These are phyloP conservation scores for Yamadazyma sp. DNA, from an alignment of 1,139 yeast species.

Conservation along the genomic window DNA sequence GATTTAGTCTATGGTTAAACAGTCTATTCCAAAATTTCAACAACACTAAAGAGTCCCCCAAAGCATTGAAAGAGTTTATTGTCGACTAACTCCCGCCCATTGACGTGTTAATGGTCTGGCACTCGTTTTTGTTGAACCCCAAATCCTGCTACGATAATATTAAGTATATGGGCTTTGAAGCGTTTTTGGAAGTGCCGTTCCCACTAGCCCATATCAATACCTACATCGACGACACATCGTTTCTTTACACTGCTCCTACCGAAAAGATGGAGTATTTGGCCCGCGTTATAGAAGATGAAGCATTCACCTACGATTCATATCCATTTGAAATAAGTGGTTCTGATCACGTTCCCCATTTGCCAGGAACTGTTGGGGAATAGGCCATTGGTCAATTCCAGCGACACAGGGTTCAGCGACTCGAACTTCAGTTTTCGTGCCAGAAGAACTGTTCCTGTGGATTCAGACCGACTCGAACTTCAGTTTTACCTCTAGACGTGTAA, in stretches of 20 bases:
- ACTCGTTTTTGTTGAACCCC: constrained; percentile 21
- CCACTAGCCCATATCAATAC: constrained; percentile 16
- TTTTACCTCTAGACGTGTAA: no score
- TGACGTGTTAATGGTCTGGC: constrained; percentile 43
- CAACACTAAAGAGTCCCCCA: not conserved
- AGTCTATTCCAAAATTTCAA: not conserved
- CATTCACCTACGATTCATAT: constrained; percentile 8
- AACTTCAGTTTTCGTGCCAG: constrained; percentile 11
- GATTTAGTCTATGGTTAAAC: constrained; percentile 2
- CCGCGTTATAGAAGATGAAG: constrained; percentile 1
- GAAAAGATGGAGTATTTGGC: not conserved
- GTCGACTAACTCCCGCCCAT: not conserved
- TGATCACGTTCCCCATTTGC: constrained; percentile 19
- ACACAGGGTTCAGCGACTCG: constrained; percentile 24
- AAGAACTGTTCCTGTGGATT: constrained; percentile 9
- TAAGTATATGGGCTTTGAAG: constrained; percentile 20
- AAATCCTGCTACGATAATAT: constrained; percentile 28
- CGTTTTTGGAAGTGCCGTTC: constrained; percentile 24
- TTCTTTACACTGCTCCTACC: constrained; percentile 4
- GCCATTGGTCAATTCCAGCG: constrained; percentile 16
- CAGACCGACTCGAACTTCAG: no score
- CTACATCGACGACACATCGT: constrained; percentile 7
- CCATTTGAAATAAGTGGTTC: constrained; percentile 7
- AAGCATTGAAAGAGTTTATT: not conserved
- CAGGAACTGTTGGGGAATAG: constrained; percentile 10